phyloP scores from a whole-genome alignment of 495 filamentous ascomycete species.

The Neurospora sublineolata region DNA sequence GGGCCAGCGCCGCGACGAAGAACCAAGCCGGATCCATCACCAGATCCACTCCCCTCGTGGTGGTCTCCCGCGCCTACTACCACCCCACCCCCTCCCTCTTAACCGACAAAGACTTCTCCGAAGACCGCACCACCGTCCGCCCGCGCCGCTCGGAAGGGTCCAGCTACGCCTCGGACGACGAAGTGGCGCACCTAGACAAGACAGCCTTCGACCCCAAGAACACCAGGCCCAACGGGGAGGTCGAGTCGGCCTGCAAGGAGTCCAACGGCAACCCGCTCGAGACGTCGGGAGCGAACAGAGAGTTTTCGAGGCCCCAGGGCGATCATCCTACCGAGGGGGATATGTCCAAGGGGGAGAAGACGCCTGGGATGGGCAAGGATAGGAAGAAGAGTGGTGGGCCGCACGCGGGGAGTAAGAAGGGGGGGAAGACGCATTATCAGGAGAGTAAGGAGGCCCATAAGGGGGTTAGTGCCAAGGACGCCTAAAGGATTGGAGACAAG shows the following conservation, averaged over 20 bases:
- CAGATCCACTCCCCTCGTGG: background rate
- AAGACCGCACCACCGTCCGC: conserved; percentile 32
- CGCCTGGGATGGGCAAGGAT: conserved; percentile 1
- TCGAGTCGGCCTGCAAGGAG: conserved; percentile 10
- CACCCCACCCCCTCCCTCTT: conserved; percentile 11
- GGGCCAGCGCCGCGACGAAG: background rate
- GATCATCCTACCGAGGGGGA: background rate
- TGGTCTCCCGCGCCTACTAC: background rate
- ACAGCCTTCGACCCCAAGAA: conserved; percentile 29
- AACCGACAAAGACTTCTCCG: conserved; percentile 26
- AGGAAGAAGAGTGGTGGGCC: conserved; percentile 5
- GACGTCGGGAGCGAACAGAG: conserved; percentile 26
- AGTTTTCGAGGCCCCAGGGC: conserved; percentile 16
- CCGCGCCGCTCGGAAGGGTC: conserved; percentile 28
- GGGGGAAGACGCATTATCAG: conserved; percentile 14
- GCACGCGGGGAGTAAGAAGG: conserved; percentile 7
- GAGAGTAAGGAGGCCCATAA: background rate
- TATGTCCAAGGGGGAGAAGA: background rate
- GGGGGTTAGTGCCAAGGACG: background rate
- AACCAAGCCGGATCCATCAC: background rate
- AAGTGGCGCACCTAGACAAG: conserved; percentile 25
- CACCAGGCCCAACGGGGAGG: conserved; percentile 30
- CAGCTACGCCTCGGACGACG: conserved; percentile 25
- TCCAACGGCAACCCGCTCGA: conserved; percentile 27
- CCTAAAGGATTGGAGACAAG: background rate